phyloP scores from a whole-genome alignment of 805 yeast species.

The Sungouiozyma intestinalis region DNA sequence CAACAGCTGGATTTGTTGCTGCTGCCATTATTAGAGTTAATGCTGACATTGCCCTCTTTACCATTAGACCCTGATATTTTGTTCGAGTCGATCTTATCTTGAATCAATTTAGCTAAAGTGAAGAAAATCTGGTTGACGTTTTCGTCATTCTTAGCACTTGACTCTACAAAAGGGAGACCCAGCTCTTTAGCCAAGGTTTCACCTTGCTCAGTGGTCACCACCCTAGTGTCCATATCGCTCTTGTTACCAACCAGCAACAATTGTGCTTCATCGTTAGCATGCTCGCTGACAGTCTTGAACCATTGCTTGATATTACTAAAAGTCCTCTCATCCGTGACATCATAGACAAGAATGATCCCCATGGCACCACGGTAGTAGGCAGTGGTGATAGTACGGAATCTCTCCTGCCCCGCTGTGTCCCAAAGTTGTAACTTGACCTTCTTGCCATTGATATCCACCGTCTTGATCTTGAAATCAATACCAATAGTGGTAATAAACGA shows the following conservation, averaged over 20 bases:
- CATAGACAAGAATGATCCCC: slow-evolving; percentile 78
- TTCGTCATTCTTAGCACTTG: slow-evolving; percentile 87
- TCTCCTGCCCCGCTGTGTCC: slow-evolving; percentile 98
- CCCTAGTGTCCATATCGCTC: slow-evolving; percentile 82
- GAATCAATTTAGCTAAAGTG: slow-evolving; percentile 76
- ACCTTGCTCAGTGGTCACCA: slow-evolving; percentile 84
- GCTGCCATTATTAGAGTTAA: slow-evolving; percentile 38
- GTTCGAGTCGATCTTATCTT: slow-evolving; percentile 55
- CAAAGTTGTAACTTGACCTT: slow-evolving; percentile 89
- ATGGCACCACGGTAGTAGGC: slow-evolving; percentile 85
- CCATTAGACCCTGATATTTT: slow-evolving; percentile 36
- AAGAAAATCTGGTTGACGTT: slow-evolving; percentile 89
- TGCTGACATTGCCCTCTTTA: slow-evolving; percentile 40
- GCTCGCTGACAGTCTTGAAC: slow-evolving; percentile 93
- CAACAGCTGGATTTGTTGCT: slow-evolving; percentile 42
- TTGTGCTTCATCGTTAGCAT: slow-evolving; percentile 94
- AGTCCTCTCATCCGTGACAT: slow-evolving; percentile 81
- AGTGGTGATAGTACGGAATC: slow-evolving; percentile 90
- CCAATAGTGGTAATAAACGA: slow-evolving; percentile 96
- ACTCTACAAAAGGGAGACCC: slow-evolving; percentile 86
- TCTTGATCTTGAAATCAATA: slow-evolving; percentile 94
- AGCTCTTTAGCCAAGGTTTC: slow-evolving; percentile 77
- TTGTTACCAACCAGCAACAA: slow-evolving; percentile 92
- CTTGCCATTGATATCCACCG: slow-evolving; percentile 87
- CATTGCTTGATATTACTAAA: slow-evolving; percentile 89